phyloP scores from a whole-genome alignment of 169 alveolate genomes.

The Plasmodium adleri region DNA sequence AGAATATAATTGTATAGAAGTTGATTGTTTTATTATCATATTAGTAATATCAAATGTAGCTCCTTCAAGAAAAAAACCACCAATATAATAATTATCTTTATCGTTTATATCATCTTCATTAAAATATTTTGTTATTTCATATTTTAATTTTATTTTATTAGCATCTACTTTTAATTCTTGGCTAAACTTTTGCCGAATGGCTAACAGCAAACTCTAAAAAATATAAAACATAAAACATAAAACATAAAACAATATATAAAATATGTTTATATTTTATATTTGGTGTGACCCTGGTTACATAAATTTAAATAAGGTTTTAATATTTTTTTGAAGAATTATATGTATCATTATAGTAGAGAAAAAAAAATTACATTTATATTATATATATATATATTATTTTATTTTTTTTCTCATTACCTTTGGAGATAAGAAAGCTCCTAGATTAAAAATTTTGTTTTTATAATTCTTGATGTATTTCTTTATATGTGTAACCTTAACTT shows the following conservation, averaged over 20 bases:
- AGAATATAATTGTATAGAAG: constrained; percentile 37
- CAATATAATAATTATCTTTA: constrained; percentile 44
- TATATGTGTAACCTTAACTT: constrained; percentile 36
- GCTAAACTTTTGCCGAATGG: constrained; percentile 51
- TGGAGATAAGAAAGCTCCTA: constrained; percentile 66
- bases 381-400: not conserved
- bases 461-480: constrained; percentile 15
- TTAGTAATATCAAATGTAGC: constrained; percentile 58
- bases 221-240: not conserved
- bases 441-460: constrained; percentile 32
- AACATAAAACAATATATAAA: not conserved
- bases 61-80: constrained; percentile 65
- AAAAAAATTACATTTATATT: not conserved
- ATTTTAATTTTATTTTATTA: constrained; percentile 49
- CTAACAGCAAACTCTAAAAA: constrained; percentile 47
- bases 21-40: constrained; percentile 46
- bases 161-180: constrained; percentile 49
- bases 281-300: too few relatives aligned
- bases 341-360: not conserved
- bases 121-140: constrained; percentile 35
- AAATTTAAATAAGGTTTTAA: too few relatives aligned
- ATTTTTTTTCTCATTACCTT: constrained; percentile 12
- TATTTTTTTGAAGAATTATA: not conserved
- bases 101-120: constrained; percentile 60
- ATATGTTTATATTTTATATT: too few relatives aligned